phyloP scores from a whole-genome alignment of 495 filamentous ascomycete genomes.

The Aspergillus avenaceus region DNA sequence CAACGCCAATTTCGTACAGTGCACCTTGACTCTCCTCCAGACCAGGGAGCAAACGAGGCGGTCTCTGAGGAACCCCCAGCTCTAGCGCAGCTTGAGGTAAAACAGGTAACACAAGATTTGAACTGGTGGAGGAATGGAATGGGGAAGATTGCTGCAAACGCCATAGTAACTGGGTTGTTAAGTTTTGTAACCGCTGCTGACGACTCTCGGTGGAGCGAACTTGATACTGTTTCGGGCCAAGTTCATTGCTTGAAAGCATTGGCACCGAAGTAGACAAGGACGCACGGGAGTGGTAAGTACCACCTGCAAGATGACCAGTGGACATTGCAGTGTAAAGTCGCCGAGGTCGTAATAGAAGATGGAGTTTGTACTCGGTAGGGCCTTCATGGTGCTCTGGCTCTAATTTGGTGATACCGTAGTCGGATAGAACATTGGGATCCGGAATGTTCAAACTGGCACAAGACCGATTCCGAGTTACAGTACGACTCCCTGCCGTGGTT shows the following conservation, averaged over 20 bases:
- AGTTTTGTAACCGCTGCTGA: conserved; percentile 78
- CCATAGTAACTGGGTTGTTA: conserved; percentile 95
- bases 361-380: conserved; percentile 93
- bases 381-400: conserved; percentile 92
- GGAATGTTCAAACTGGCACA: conserved; percentile 23
- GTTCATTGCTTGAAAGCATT: conserved; percentile 22
- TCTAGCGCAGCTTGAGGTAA: conserved; percentile 60
- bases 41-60: conserved; percentile 66
- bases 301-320: conserved; percentile 55
- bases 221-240: conserved; percentile 20
- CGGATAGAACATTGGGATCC: conserved; percentile 52
- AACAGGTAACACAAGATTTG: conserved; percentile 65
- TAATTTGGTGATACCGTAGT: conserved; percentile 70
- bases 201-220: conserved; percentile 47
- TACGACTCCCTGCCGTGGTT: conserved; percentile 14
- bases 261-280: conserved; percentile 18
- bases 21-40: conserved; percentile 91
- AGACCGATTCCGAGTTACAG: conserved; percentile 24
- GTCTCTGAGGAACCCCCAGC: conserved; percentile 51
- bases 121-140: conserved; percentile 73
- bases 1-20: conserved; percentile 92
- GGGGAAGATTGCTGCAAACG: conserved; percentile 91
- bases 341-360: conserved; percentile 78
- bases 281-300: conserved; percentile 54
- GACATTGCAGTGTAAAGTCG: conserved; percentile 63